Conservation (phyloP, 352 stramenopile species). For the Pythium volutum region DNA sequence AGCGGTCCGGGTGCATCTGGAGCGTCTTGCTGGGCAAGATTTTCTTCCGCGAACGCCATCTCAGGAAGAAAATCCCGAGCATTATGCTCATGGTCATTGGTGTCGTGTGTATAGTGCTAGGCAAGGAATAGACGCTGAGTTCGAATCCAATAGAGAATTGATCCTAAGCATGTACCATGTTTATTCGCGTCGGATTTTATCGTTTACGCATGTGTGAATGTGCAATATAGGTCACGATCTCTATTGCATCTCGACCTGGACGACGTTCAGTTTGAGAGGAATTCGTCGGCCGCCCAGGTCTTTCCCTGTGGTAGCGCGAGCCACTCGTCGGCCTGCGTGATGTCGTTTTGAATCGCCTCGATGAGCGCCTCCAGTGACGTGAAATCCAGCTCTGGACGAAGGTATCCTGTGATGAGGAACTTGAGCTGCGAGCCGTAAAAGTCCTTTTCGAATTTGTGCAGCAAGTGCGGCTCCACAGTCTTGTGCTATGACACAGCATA, state of each 20-base stretch:
- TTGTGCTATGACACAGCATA: conserved; percentile 69
- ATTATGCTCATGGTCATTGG: conserved; percentile 79
- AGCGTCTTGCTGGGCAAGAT: conserved; percentile 72
- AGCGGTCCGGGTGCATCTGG: conserved; percentile 82
- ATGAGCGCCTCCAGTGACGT: conserved; percentile 91
- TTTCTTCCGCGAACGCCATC: conserved; percentile 65
- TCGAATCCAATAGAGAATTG: not conserved
- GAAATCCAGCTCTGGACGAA: conserved; percentile 95
- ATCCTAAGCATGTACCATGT: not conserved
- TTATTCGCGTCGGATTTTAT: conserved; percentile 1
- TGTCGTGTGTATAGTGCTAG: conserved; percentile 75
- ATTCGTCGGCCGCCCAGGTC: conserved; percentile 34
- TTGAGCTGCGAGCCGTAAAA: conserved; percentile 95
- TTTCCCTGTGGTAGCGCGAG: conserved; percentile 56
- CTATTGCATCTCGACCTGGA: not conserved
- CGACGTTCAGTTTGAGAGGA: conserved; percentile 12
- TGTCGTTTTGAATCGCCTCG: conserved; percentile 88
- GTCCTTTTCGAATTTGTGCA: conserved; percentile 91
- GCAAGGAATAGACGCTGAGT: conserved; percentile 36
- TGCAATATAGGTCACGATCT: not conserved
- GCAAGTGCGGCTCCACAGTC: conserved; percentile 95
- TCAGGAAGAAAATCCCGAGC: conserved; percentile 81
- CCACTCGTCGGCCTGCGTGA: conserved; percentile 65
- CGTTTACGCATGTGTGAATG: not conserved
- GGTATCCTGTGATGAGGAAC: conserved; percentile 91